Percentiles rank a stretch among this genome's conserved stretches.
Conservation (phyloP, 2,329 filamentous ascomycete species). For the Pseudogymnoascus sp. region DNA sequence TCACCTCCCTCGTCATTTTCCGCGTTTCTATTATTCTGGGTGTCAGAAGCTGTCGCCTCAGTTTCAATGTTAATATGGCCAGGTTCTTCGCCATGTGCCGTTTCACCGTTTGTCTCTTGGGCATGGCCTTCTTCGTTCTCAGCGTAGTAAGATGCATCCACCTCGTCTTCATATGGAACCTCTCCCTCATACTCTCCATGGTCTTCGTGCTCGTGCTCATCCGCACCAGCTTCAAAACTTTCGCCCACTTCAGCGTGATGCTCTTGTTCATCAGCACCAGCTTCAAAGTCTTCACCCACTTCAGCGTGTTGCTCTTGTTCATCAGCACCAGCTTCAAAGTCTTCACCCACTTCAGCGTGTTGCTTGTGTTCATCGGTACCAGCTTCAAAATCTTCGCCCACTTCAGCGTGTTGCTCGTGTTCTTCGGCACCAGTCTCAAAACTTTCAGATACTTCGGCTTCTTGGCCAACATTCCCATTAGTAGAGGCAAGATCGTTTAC, state of each 20-base stretch:
- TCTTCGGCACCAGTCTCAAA: slow-evolving; percentile 21
- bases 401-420: slow-evolving; percentile 15
- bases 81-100: background rate
- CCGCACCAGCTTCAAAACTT: slow-evolving; percentile 1
- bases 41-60: background rate
- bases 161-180: background rate
- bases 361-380: background rate
- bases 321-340: background rate
- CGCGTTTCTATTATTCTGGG: slow-evolving; percentile 11
- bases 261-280: slow-evolving; percentile 1
- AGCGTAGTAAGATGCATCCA: background rate
- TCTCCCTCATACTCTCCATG: slow-evolving; percentile 7
- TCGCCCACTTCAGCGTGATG: slow-evolving; percentile 8
- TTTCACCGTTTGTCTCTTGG: background rate
- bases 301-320: background rate
- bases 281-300: background rate
- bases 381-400: slow-evolving; percentile 22
- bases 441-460: slow-evolving; percentile 11
- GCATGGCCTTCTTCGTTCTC: background rate
- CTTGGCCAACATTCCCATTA: background rate
- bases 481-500: background rate
- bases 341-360: background rate
- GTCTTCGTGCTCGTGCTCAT: slow-evolving; percentile 9
- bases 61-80: slow-evolving; percentile 4
- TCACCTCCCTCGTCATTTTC: slow-evolving; percentile 28